A percentile compares a stretch with the other conserved stretches of the same genome.
These are phyloP conservation scores for Naganishia sp. DNA, from an alignment of 1,284 basidiomycete genomes.

Conservation along the genomic window DNA sequence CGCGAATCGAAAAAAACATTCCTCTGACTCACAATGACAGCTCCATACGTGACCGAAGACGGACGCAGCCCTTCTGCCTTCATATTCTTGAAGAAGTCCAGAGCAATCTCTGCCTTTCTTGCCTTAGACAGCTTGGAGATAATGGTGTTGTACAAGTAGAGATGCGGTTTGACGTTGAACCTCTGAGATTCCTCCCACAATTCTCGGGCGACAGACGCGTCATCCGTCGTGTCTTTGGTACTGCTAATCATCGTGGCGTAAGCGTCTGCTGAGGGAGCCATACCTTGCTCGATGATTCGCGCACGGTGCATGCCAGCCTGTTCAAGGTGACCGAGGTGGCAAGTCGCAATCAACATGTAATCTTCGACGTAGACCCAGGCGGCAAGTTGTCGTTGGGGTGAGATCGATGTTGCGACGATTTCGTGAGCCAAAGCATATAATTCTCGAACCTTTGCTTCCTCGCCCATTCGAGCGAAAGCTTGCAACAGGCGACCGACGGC, in stretches of 20 bases:
- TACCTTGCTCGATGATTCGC: slow-evolving; percentile 74
- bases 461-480: slow-evolving; percentile 64
- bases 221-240: slow-evolving; percentile 90
- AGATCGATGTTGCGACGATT: slow-evolving; percentile 56
- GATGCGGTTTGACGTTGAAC: slow-evolving; percentile 71
- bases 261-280: slow-evolving; percentile 79
- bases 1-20: neutral
- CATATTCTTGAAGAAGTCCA: slow-evolving; percentile 83
- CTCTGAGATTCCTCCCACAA: slow-evolving; percentile 78
- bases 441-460: slow-evolving; percentile 64
- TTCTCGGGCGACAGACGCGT: slow-evolving; percentile 78
- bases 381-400: slow-evolving; percentile 48
- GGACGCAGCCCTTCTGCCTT: slow-evolving; percentile 63
- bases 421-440: slow-evolving; percentile 72
- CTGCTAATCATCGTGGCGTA: slow-evolving; percentile 86
- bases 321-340: slow-evolving; percentile 75
- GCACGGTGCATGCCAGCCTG: slow-evolving; percentile 75
- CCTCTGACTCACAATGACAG: slow-evolving; percentile 77
- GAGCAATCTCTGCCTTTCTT: slow-evolving; percentile 81
- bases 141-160: slow-evolving; percentile 91
- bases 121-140: slow-evolving; percentile 92
- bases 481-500: slow-evolving; percentile 68
- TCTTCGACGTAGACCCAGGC: slow-evolving; percentile 82
- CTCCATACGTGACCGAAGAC: slow-evolving; percentile 90
- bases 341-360: slow-evolving; percentile 80